phyloP scores from a whole-genome alignment of 1,139 yeast species.

The Magnusiomyces suaveolens region DNA sequence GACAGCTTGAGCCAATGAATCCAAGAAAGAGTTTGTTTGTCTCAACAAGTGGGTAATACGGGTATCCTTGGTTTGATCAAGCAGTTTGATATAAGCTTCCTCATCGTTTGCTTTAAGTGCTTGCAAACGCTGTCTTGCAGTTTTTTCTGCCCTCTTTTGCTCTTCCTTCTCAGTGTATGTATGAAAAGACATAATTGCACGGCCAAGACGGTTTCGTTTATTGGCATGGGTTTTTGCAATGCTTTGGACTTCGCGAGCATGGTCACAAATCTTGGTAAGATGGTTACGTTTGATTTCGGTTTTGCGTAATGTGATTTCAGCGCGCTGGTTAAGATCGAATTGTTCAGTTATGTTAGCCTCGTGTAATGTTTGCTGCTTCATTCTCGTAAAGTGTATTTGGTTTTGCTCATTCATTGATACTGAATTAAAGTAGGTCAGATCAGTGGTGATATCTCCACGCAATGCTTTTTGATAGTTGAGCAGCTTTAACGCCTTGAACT shows the following conservation, averaged over 20 bases:
- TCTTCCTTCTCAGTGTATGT: constrained; percentile 79
- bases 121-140: constrained; percentile 94
- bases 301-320: constrained; percentile 25
- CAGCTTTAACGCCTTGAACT: constrained; percentile 64
- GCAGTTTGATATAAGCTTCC: constrained; percentile 88
- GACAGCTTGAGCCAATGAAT: constrained; percentile 84
- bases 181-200: constrained; percentile 50
- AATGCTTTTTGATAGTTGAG: constrained; percentile 74
- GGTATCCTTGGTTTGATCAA: constrained; percentile 95
- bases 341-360: constrained; percentile 55
- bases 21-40: constrained; percentile 86
- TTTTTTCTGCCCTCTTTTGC: constrained; percentile 72
- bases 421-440: constrained; percentile 44
- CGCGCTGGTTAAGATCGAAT: constrained; percentile 46
- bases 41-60: constrained; percentile 89
- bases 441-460: constrained; percentile 60
- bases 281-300: constrained; percentile 15
- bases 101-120: constrained; percentile 96
- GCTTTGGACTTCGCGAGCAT: constrained; percentile 24
- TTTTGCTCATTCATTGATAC: constrained; percentile 33
- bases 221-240: constrained; percentile 3
- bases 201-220: constrained; percentile 25
- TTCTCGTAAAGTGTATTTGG: constrained; percentile 35
- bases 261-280: constrained; percentile 33
- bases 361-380: constrained; percentile 56